Percentiles rank a stretch among this genome's conserved stretches.
These are phyloP conservation scores for Jaapia argillacea DNA, from an alignment of 768 basidiomycete genomes.

Conservation along the genomic window DNA sequence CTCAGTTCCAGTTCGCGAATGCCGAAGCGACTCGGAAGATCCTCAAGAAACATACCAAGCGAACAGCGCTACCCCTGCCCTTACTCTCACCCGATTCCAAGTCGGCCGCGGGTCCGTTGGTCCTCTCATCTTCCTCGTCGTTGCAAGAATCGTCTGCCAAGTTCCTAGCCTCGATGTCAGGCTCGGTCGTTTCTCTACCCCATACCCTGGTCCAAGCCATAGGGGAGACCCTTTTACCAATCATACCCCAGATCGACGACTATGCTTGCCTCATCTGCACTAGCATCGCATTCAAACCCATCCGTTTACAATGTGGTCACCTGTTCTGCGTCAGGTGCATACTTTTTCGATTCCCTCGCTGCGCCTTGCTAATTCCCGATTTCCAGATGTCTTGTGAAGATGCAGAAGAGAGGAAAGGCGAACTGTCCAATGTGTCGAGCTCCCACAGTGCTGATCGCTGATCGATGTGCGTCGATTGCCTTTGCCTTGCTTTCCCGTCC, in stretches of 20 bases:
- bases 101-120: not conserved
- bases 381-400: conserved; percentile 67
- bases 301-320: conserved; percentile 73
- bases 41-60: conserved; percentile 89
- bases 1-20: conserved; percentile 73
- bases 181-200: conserved; percentile 31
- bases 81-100: not conserved
- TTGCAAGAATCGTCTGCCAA: not conserved
- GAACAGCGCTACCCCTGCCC: conserved; percentile 65
- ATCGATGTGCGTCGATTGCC: conserved; percentile 47
- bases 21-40: conserved; percentile 88
- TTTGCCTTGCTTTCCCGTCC: not conserved
- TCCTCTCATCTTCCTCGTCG: conserved; percentile 3
- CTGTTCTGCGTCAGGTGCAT: conserved; percentile 58
- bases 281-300: conserved; percentile 86
- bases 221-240: conserved; percentile 70
- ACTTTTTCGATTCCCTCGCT: not conserved
- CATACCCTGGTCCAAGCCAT: conserved; percentile 73
- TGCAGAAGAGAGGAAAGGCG: conserved; percentile 72
- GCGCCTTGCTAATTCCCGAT: too few species aligned
- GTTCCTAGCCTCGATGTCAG: conserved; percentile 3
- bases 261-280: conserved; percentile 87
- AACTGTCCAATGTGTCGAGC: conserved; percentile 84
- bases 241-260: conserved; percentile 74
- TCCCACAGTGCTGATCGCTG: conserved; percentile 65